Percentiles rank a stretch among this genome's conserved stretches.
These are phyloP conservation scores for Cicer yamashitae DNA, from an alignment of 306 rosid species.

Conservation along the genomic window DNA sequence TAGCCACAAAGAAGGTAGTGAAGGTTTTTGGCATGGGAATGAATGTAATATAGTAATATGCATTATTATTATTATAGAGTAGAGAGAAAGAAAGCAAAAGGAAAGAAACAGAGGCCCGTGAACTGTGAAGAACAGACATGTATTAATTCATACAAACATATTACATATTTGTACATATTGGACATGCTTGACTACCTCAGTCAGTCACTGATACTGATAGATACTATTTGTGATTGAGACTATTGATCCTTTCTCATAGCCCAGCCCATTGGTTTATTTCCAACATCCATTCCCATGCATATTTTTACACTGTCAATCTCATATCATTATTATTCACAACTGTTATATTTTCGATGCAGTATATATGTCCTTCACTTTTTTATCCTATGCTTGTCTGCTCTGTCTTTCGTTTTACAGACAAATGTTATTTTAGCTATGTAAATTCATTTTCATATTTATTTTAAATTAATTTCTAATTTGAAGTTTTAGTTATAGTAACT, in stretches of 20 bases:
- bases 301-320: slow-evolving; percentile 23
- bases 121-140: slow-evolving; percentile 37
- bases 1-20: slow-evolving; percentile 42
- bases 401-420: no score
- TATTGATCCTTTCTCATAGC: slow-evolving; percentile 37
- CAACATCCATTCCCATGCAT: slow-evolving; percentile 63
- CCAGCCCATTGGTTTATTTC: slow-evolving; percentile 51
- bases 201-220: slow-evolving; percentile 28
- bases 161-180: slow-evolving; percentile 29
- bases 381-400: no score
- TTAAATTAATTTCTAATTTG: no score
- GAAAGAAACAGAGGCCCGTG: slow-evolving; percentile 72
- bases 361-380: slow-evolving; percentile 32
- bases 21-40: slow-evolving; percentile 41
- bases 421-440: no score
- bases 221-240: slow-evolving; percentile 44
- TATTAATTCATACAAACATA: background rate
- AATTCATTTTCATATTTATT: no score
- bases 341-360: background rate
- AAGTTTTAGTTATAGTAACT: no score
- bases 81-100: slow-evolving; percentile 46
- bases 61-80: background rate
- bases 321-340: slow-evolving; percentile 40
- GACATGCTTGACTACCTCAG: slow-evolving; percentile 20
- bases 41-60: background rate